Evolutionary conservation across 2,329 filamentous ascomycete genomes (phyloP), one percentile per base, ranked within the genome.

Genomic region (Coniochaeta sp.): DNA sequence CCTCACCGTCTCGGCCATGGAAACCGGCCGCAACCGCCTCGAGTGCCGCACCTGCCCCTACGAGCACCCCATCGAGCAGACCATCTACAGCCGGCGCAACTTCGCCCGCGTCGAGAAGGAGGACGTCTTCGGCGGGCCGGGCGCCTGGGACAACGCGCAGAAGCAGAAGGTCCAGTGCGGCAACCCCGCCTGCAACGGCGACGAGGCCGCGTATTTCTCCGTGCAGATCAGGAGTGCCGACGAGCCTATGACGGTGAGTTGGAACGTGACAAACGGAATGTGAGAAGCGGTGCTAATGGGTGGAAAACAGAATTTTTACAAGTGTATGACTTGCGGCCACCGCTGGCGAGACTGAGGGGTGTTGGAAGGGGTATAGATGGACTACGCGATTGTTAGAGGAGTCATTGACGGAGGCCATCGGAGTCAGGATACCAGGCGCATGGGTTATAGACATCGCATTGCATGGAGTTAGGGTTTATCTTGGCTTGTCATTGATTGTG

Each of bases 221-320:
- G 87, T 98, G 67, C 95, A 99, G 82, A 98, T 98, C 76, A 87
- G 95, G 67, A 96, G 91, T 80, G 95, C 95, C 58, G 95, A 99
- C 77, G 95, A 99, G 81, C 95, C 95, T 62, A 97, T 96, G 90
- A 99, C 95, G 66, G 47, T 52, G 16, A 31, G 47, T 17, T 31
- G 6, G 14, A 2, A 9, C 19, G 14, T 6, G 12, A 54, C 57
- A 17, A 57, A 43, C n/a, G 44, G 8, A 6, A 11, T 40, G 55
- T 43, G 56, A 33, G 58, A 62, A 54, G 40, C 62, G 9, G 28
- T 31, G 28, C 28, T 31, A 31, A 31, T 9, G 5, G n/a, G n/a
- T n/a, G 19, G 55, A 57, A 61, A 26, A 47, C 26, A 52, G 47
- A 57, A 38, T 22, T 57, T 57, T 26, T 57, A 34, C 34, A 57